Conservation (phyloP, 805 yeast genomes). For the Metschnikowia santaceciliae region DNA sequence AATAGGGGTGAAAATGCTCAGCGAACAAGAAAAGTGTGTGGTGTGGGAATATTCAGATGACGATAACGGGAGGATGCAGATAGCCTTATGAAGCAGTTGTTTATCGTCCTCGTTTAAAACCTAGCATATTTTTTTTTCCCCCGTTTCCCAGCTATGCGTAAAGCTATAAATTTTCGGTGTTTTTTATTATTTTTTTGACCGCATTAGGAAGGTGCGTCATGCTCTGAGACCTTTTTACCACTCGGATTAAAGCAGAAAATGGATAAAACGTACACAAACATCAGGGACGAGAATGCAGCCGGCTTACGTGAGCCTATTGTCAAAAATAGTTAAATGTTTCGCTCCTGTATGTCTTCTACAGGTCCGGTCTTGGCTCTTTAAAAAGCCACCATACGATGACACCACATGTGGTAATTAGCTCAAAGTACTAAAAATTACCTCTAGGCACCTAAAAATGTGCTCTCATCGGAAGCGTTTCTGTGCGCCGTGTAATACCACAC, state of each 20-base stretch:
- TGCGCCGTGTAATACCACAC: background rate
- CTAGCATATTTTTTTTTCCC: background rate
- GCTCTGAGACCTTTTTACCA: background rate
- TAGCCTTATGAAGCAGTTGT: slow-evolving; percentile 3
- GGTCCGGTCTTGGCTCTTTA: background rate
- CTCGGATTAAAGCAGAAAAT: slow-evolving; percentile 3
- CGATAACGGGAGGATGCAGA: slow-evolving; percentile 1
- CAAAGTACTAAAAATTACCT: background rate
- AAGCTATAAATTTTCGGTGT: slow-evolving; percentile 1
- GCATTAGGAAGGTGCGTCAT: slow-evolving; percentile 6
- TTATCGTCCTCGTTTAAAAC: background rate
- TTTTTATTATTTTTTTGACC: slow-evolving; percentile 4
- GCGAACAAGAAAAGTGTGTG: background rate
- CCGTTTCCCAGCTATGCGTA: background rate
- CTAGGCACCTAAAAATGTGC: background rate
- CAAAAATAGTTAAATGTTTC: background rate
- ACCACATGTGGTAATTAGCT: background rate
- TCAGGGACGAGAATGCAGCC: background rate
- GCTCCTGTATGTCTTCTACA: background rate
- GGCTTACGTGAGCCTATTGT: background rate
- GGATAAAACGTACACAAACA: slow-evolving; percentile 12
- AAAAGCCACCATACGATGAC: background rate
- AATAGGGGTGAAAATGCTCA: background rate
- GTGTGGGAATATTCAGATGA: background rate
- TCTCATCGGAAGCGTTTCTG: background rate